A percentile compares a stretch with the other conserved stretches of the same genome.
Evolutionary conservation across 2,329 filamentous ascomycete species (phyloP).

Genomic region (Ophidiomyces ophidiicola): DNA sequence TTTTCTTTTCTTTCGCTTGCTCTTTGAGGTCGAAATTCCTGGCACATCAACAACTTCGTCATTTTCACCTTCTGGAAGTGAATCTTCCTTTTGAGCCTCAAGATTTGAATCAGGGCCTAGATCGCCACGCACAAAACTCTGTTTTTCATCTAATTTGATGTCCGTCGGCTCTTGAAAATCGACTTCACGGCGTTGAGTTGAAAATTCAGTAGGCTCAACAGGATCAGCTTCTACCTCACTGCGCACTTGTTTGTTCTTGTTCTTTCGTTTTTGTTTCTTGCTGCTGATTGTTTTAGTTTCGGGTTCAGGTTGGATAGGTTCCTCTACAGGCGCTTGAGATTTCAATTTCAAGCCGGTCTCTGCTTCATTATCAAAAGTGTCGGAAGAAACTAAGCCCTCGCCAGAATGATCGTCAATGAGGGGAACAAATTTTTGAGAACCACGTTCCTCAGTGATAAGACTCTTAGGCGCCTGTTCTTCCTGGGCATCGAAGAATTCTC

Average conservation of each 20-base stretch:
- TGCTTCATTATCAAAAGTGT: neutral
- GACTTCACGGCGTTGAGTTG: too few relatives aligned
- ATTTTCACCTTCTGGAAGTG: neutral
- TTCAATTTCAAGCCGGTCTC: neutral
- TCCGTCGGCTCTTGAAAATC: too few relatives aligned
- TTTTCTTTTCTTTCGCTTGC: neutral
- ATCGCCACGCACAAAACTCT: too few relatives aligned
- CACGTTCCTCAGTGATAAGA: constrained; percentile 1
- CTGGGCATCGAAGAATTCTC: constrained; percentile 13
- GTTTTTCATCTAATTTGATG: too few relatives aligned
- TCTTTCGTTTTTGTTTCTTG: constrained; percentile 15
- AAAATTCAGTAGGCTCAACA: neutral
- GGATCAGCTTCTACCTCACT: neutral
- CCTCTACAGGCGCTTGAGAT: neutral
- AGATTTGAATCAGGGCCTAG: too few relatives aligned
- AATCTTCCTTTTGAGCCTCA: neutral
- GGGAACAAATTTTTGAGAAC: neutral
- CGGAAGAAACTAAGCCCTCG: neutral
- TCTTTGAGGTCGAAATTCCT: neutral
- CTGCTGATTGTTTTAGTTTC: constrained; percentile 3
- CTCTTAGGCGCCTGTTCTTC: constrained; percentile 11
- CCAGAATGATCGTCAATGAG: neutral
- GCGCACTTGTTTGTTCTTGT: constrained; percentile 14
- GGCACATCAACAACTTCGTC: neutral
- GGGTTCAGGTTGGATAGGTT: constrained; percentile 2